Base-by-base conservation (phyloP, 768 basidiomycete genomes). In the Russula ochroleuca region DNA sequence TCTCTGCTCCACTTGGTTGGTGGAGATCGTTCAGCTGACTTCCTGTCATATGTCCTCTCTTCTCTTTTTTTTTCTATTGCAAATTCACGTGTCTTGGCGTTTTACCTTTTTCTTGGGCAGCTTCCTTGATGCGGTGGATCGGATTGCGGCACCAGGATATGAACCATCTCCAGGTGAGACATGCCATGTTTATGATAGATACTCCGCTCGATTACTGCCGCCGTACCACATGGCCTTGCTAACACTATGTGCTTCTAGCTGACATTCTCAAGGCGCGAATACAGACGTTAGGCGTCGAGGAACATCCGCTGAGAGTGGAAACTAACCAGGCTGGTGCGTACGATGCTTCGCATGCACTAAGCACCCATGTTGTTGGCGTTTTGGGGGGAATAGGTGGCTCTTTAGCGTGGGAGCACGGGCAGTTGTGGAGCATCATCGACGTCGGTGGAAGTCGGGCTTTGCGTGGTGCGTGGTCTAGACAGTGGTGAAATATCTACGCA, bases 201-300 rank as follows among this genome's bases (percentile, higher is more conserved):
- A 28, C 45, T 50, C 25, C 23, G 37, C 31, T 55, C 45, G 62
- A 23, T 47, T 14, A 48, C 7, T 17, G 4, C 40, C 19, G 17
- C 33, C 38, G 28, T 31, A 35, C 45, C 35, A 14, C 33, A 25
- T 35, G 21, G n/a, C 52, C 21, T 6, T 13, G 19, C 38, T 55
- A 23, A 56, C 25, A 10, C 19, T 23, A 55, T 37, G 45, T 33
- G 2, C n/a, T 7, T 33, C 35, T 67, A 83, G 85, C 81, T 28
- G 87, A 89, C 68, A 80, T 89, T 35, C 74, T 89, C 53, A 82
- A 81, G 57, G 85, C 85, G 17, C 79, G 86, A 56, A 76, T 89
- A 43, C 80, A 81, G 52, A 88, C 87, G 0, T 73, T 83, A 43
- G 85, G 86, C 4, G 83, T 86, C 5, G 85, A 87, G 67, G 84